Conservation (phyloP, 2,329 filamentous ascomycete species). For the Pseudomassariella vexata region DNA sequence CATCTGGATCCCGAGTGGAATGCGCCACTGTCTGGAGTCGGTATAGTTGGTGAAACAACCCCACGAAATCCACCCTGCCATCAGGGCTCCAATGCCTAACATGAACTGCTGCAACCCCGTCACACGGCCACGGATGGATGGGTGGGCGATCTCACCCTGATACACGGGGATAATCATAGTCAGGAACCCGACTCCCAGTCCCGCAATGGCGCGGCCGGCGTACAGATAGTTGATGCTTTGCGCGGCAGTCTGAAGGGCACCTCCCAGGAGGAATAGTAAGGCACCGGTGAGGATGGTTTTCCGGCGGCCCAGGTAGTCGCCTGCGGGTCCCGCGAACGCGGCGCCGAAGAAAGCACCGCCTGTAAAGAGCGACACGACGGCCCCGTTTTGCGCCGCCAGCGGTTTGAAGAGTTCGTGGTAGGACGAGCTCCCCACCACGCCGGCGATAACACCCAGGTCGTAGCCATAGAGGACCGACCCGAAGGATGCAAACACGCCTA, state of each 20-base stretch:
- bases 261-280: constrained; percentile 66
- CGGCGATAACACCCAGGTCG: constrained; percentile 47
- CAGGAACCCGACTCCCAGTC: constrained; percentile 48
- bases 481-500: constrained; percentile 49
- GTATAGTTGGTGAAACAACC: constrained; percentile 35
- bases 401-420: constrained; percentile 35
- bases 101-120: constrained; percentile 78
- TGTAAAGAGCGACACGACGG: constrained; percentile 74
- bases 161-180: constrained; percentile 53
- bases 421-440: constrained; percentile 43
- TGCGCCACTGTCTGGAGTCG: constrained; percentile 38
- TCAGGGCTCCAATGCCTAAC: constrained; percentile 68
- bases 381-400: constrained; percentile 40
- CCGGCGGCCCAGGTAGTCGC: constrained; percentile 55
- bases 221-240: constrained; percentile 55
- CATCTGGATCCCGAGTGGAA: constrained; percentile 65
- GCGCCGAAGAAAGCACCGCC: constrained; percentile 62
- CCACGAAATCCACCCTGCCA: constrained; percentile 69
- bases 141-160: constrained; percentile 75
- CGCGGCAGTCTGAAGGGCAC: constrained; percentile 67
- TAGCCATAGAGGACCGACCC: constrained; percentile 51
- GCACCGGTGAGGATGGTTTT: constrained; percentile 67
- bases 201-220: constrained; percentile 63
- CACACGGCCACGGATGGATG: constrained; percentile 68
- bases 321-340: constrained; percentile 49